phyloP scores from a whole-genome alignment of 1,284 basidiomycete genomes.

The Abortiporus biennis region DNA sequence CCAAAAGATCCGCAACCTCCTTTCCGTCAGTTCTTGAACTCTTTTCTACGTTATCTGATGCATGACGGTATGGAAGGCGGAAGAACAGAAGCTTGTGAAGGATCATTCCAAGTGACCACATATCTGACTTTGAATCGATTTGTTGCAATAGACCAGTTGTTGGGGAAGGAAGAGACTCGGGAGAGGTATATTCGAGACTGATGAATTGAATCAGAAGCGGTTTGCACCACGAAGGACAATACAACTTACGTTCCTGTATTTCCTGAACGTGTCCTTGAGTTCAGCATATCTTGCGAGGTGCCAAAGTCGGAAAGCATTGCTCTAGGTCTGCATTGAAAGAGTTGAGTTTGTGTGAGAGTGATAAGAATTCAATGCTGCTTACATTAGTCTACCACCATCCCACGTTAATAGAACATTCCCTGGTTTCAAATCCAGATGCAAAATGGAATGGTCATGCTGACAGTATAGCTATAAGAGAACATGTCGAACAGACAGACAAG shows the following conservation, averaged over 20 bases:
- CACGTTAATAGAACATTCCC: slow-evolving; percentile 83
- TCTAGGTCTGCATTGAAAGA: slow-evolving; percentile 47
- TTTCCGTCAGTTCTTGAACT: slow-evolving; percentile 32
- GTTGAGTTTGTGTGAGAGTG: slow-evolving; percentile 5
- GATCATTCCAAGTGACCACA: slow-evolving; percentile 72
- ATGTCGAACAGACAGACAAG: neutral
- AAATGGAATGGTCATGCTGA: slow-evolving; percentile 75
- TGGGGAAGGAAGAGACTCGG: slow-evolving; percentile 77
- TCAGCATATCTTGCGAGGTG: slow-evolving; percentile 85
- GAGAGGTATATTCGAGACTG: slow-evolving; percentile 78
- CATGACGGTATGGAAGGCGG: slow-evolving; percentile 70
- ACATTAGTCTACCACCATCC: slow-evolving; percentile 86
- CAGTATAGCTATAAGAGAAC: neutral
- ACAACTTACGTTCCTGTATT: slow-evolving; percentile 87
- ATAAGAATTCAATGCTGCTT: slow-evolving; percentile 19
- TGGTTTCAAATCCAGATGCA: slow-evolving; percentile 67
- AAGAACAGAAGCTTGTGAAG: slow-evolving; percentile 78
- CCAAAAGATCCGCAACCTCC: slow-evolving; percentile 59
- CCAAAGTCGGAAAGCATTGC: slow-evolving; percentile 95
- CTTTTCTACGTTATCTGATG: slow-evolving; percentile 44
- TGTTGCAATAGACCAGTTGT: slow-evolving; percentile 61
- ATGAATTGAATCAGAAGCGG: slow-evolving; percentile 5
- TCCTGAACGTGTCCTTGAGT: slow-evolving; percentile 66
- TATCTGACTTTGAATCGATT: slow-evolving; percentile 84
- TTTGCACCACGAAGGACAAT: slow-evolving; percentile 11